Conservation (phyloP, 495 filamentous ascomycete species). For the Niebla homalea region DNA sequence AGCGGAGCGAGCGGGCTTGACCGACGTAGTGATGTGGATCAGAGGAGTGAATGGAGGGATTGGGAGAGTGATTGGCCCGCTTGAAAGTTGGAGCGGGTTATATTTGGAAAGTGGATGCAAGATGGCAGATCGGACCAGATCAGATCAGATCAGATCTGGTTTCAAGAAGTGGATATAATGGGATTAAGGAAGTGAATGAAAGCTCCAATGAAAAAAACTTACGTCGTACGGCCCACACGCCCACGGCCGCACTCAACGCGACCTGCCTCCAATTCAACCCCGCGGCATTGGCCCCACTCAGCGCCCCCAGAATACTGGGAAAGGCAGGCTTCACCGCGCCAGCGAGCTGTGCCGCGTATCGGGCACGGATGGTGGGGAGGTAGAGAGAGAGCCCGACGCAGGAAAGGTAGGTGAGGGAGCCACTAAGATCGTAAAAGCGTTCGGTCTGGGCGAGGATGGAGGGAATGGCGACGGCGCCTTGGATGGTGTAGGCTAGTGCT, state of each 20-base stretch:
- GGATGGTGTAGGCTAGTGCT: slow-evolving; percentile 28
- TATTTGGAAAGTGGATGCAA: background rate
- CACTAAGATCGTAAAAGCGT: slow-evolving; percentile 52
- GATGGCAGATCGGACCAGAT: background rate
- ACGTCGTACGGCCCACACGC: slow-evolving; percentile 46
- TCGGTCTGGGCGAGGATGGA: slow-evolving; percentile 44
- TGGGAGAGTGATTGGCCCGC: background rate
- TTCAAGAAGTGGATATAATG: background rate
- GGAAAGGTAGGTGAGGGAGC: slow-evolving; percentile 46
- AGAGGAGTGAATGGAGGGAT: background rate
- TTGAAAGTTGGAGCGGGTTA: no score
- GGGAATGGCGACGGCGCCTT: slow-evolving; percentile 40
- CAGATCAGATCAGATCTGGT: background rate
- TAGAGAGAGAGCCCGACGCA: slow-evolving; percentile 44
- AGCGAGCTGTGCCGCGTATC: slow-evolving; percentile 24
- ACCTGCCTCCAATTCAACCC: slow-evolving; percentile 50
- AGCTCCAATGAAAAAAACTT: slow-evolving; percentile 9
- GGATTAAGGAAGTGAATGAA: background rate
- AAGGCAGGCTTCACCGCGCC: slow-evolving; percentile 29
- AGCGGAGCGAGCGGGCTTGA: no score
- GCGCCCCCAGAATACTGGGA: slow-evolving; percentile 30
- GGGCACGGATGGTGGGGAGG: slow-evolving; percentile 42
- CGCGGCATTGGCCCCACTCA: slow-evolving; percentile 20
- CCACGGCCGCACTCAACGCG: slow-evolving; percentile 39
- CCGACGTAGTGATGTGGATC: no score